Evolutionary conservation across 805 yeast genomes (phyloP).

Genomic region (Brettanomyces bruxellensis): DNA sequence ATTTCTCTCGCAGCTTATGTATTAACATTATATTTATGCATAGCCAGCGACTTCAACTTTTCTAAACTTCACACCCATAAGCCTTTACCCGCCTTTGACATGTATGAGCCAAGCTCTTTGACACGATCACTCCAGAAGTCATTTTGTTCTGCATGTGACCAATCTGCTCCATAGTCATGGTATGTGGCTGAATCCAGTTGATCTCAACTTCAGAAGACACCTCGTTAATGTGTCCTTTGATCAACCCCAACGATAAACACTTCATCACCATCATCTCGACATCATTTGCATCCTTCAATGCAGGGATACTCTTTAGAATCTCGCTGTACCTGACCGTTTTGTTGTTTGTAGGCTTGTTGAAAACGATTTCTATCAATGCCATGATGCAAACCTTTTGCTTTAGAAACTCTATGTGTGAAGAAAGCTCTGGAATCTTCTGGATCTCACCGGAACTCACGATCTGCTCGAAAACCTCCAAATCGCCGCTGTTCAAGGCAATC

Average conservation of each 20-base stretch:
- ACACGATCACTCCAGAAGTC: slow-evolving; percentile 76
- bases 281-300: slow-evolving; percentile 50
- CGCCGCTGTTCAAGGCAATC: slow-evolving; percentile 67
- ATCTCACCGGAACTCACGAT: slow-evolving; percentile 11
- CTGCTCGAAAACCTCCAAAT: slow-evolving; percentile 56
- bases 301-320: slow-evolving; percentile 60
- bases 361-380: slow-evolving; percentile 83
- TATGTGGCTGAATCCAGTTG: slow-evolving; percentile 94
- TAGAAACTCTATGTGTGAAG: slow-evolving; percentile 53
- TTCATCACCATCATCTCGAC: slow-evolving; percentile 90
- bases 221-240: slow-evolving; percentile 89
- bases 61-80: slow-evolving; percentile 39
- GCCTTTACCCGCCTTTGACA: slow-evolving; percentile 52
- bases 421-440: slow-evolving; percentile 26
- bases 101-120: slow-evolving; percentile 48
- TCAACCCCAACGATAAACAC: slow-evolving; percentile 73
- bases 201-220: slow-evolving; percentile 69
- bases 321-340: slow-evolving; percentile 67
- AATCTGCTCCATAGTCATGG: slow-evolving; percentile 76
- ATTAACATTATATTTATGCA: too few relatives aligned
- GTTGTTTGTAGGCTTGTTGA: slow-evolving; percentile 62
- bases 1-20: too few relatives aligned
- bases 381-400: slow-evolving; percentile 87
- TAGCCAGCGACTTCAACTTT: neutral
- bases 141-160: slow-evolving; percentile 65